These are phyloP conservation scores for Metarhizium brunneum DNA, from an alignment of 2,329 filamentous ascomycete genomes.

Conservation along the genomic window DNA sequence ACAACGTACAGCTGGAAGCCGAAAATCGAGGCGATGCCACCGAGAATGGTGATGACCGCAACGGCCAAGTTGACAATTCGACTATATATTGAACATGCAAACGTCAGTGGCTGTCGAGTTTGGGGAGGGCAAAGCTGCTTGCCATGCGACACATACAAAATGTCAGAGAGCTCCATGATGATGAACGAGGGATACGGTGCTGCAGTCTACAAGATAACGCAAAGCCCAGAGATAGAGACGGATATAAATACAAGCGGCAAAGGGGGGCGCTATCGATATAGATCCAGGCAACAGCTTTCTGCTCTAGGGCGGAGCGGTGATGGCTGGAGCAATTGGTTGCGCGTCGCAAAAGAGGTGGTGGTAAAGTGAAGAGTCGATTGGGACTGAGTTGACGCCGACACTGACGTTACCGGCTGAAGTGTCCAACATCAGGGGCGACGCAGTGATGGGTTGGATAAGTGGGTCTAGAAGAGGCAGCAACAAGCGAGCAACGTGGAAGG, in stretches of 20 bases:
- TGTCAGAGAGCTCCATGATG: slow-evolving; percentile 84
- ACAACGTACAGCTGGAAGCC: slow-evolving; percentile 45
- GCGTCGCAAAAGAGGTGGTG: slow-evolving; percentile 1
- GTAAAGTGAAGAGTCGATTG: slow-evolving; percentile 4
- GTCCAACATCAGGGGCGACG: neutral
- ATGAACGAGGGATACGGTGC: slow-evolving; percentile 13
- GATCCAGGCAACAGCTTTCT: slow-evolving; percentile 5
- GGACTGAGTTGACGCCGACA: slow-evolving; percentile 1
- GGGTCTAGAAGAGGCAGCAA: neutral
- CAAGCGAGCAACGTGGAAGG: neutral
- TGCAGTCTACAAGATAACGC: neutral
- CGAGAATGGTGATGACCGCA: slow-evolving; percentile 78
- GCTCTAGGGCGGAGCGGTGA: neutral
- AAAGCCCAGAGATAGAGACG: neutral
- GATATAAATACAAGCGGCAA: neutral
- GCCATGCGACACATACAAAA: slow-evolving; percentile 56
- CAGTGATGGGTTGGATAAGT: neutral
- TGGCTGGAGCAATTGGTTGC: slow-evolving; percentile 3
- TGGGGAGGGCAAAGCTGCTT: neutral
- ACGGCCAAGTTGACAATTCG: slow-evolving; percentile 90
- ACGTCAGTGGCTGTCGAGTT: slow-evolving; percentile 22
- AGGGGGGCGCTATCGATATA: neutral
- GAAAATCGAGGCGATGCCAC: slow-evolving; percentile 69
- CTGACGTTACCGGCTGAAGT: slow-evolving; percentile 4
- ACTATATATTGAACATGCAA: slow-evolving; percentile 37